phyloP scores from a whole-genome alignment of 1,284 basidiomycete species.

The Moesziomyces globuligerus region DNA sequence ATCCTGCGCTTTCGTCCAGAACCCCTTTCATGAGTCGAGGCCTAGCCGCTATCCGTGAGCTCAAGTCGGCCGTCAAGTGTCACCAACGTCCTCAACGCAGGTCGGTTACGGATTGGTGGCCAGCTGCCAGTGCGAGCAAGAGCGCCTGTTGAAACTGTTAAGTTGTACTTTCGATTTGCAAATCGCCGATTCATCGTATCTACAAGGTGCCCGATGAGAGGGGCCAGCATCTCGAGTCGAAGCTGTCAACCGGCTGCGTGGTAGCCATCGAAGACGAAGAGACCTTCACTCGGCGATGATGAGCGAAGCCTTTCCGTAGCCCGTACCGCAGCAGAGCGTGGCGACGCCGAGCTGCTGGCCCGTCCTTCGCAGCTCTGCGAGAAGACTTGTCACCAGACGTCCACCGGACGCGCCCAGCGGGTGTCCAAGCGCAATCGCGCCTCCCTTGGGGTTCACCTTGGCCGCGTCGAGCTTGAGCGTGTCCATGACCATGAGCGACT shows the following conservation, averaged over 20 bases:
- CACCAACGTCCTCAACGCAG: too few species aligned
- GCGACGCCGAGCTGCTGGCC: conserved; percentile 59
- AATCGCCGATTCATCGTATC: conserved; percentile 10
- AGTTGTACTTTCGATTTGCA: not conserved
- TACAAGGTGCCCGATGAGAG: not conserved
- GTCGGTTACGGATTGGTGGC: too few species aligned
- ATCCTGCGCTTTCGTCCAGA: too few species aligned
- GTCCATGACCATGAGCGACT: conserved; percentile 61
- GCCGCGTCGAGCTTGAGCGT: conserved; percentile 50
- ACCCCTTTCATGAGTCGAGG: too few species aligned
- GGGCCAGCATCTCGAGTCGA: too few species aligned
- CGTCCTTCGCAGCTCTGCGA: conserved; percentile 60
- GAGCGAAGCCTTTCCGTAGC: conserved; percentile 60
- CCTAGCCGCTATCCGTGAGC: too few species aligned
- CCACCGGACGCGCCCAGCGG: conserved; percentile 64
- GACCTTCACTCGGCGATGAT: conserved; percentile 61
- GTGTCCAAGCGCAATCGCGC: conserved; percentile 65
- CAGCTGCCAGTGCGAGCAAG: not conserved
- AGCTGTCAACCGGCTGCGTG: too few species aligned
- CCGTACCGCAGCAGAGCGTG: conserved; percentile 64
- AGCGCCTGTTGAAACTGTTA: not conserved
- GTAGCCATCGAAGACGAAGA: too few species aligned
- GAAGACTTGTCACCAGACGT: conserved; percentile 58
- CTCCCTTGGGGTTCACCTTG: conserved; percentile 65
- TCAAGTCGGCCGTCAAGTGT: not conserved